phyloP scores from a whole-genome alignment of 2,329 filamentous ascomycete genomes.

The Sporothrix brunneoviolacea region DNA sequence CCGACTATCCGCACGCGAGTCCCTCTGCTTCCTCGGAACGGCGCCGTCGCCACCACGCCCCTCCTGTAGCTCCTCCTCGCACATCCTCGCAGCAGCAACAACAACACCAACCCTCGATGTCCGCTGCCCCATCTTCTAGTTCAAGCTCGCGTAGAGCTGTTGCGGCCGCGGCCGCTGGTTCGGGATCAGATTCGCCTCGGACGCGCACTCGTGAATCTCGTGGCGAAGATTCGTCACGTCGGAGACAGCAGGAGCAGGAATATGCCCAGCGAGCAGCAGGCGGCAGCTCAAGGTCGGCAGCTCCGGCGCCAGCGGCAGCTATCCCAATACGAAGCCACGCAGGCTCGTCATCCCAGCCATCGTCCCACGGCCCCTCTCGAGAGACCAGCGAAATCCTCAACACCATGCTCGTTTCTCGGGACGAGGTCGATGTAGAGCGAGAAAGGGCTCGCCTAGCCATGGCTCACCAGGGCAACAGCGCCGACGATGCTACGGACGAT shows the following conservation, averaged over 20 bases:
- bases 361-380: slow-evolving; percentile 55
- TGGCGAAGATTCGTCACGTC: slow-evolving; percentile 33
- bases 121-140: background rate
- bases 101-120: slow-evolving; percentile 7
- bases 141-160: slow-evolving; percentile 40
- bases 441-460: slow-evolving; percentile 64
- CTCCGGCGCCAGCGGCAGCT: slow-evolving; percentile 27
- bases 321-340: slow-evolving; percentile 41
- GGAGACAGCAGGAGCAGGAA: slow-evolving; percentile 34
- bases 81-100: slow-evolving; percentile 55
- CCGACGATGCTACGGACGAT: slow-evolving; percentile 36
- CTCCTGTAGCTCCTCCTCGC: slow-evolving; percentile 69
- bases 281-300: slow-evolving; percentile 12
- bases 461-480: slow-evolving; percentile 39
- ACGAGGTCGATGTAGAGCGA: slow-evolving; percentile 64
- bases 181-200: slow-evolving; percentile 29
- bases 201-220: slow-evolving; percentile 5
- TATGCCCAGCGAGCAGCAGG: slow-evolving; percentile 24
- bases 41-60: slow-evolving; percentile 50
- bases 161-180: background rate
- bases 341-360: slow-evolving; percentile 38
- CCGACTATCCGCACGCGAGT: slow-evolving; percentile 32
- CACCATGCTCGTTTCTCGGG: slow-evolving; percentile 68
- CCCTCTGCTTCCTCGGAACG: slow-evolving; percentile 39
- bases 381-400: slow-evolving; percentile 77